Evolutionary conservation across 768 basidiomycete genomes (phyloP).

Genomic region (Mrakia blollopis): DNA sequence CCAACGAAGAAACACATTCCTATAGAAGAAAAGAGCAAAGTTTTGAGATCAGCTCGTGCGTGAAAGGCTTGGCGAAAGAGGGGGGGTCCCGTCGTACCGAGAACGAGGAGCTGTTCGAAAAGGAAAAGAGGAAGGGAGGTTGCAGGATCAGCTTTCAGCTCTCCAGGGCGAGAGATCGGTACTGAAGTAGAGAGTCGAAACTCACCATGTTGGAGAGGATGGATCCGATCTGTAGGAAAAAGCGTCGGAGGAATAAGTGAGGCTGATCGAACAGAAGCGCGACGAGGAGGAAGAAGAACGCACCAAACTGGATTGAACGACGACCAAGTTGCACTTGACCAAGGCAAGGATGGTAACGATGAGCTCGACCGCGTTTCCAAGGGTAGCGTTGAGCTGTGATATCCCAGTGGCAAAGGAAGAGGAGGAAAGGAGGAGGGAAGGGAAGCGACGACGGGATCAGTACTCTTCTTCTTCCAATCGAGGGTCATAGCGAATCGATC

Average conservation of each 20-base stretch:
- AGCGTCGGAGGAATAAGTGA: not conserved
- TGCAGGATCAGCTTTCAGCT: too few species aligned
- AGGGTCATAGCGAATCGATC: not conserved
- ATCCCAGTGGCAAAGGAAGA: too few species aligned
- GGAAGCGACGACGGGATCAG: too few species aligned
- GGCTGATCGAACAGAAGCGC: too few species aligned
- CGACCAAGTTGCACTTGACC: slow-evolving; percentile 28
- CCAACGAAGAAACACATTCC: slow-evolving; percentile 26
- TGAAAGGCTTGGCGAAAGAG: not conserved
- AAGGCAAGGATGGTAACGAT: slow-evolving; percentile 29
- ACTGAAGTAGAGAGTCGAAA: too few species aligned
- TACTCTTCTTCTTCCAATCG: not conserved
- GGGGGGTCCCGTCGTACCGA: slow-evolving; percentile 5
- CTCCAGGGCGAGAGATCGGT: too few species aligned
- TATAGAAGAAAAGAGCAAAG: not conserved
- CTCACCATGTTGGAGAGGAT: slow-evolving; percentile 26
- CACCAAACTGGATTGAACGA: slow-evolving; percentile 28
- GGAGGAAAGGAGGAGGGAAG: too few species aligned
- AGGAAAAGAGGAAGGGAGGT: too few species aligned
- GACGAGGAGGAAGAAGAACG: not conserved
- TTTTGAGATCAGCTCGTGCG: not conserved
- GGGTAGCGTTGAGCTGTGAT: slow-evolving; percentile 26
- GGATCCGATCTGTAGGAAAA: slow-evolving; percentile 4
- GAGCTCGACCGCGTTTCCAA: slow-evolving; percentile 29
- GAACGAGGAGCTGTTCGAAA: slow-evolving; percentile 15